Percentiles rank a stretch among this genome's conserved stretches.
These are phyloP conservation scores for Trichosporon inkin DNA, from an alignment of 1,284 basidiomycete genomes.

Conservation along the genomic window DNA sequence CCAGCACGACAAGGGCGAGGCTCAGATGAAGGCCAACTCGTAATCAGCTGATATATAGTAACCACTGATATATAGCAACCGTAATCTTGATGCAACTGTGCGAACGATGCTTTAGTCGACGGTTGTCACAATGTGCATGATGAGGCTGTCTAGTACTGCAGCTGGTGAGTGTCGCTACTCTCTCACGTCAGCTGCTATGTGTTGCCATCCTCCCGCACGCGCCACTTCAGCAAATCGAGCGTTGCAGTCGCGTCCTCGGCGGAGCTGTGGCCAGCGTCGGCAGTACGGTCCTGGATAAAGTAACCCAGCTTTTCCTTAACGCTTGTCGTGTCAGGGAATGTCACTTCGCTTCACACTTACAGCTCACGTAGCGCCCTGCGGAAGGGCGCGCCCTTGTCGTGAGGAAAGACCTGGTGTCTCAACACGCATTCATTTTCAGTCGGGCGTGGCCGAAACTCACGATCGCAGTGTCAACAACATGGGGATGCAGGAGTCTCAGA, in stretches of 20 bases:
- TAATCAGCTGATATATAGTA: not conserved
- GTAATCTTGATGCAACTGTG: not conserved
- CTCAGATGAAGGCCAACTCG: slow-evolving; percentile 49
- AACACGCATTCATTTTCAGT: not conserved
- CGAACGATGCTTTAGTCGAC: too few species aligned
- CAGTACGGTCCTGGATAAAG: slow-evolving; percentile 63
- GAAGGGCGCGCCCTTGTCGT: slow-evolving; percentile 70
- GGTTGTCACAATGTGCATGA: too few species aligned
- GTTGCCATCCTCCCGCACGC: slow-evolving; percentile 41
- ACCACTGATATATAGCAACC: not conserved
- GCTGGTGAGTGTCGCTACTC: too few species aligned
- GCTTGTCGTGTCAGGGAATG: slow-evolving; percentile 48
- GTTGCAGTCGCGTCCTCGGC: slow-evolving; percentile 78
- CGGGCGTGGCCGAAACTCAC: slow-evolving; percentile 28
- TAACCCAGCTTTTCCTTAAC: slow-evolving; percentile 70
- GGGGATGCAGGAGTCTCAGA: slow-evolving; percentile 73
- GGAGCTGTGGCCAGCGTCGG: slow-evolving; percentile 71
- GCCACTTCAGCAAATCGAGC: slow-evolving; percentile 66
- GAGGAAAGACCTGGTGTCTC: slow-evolving; percentile 63
- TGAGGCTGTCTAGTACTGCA: too few species aligned
- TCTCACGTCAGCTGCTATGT: too few species aligned
- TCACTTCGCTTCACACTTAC: slow-evolving; percentile 53
- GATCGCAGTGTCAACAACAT: slow-evolving; percentile 75
- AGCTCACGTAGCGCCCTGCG: slow-evolving; percentile 71
- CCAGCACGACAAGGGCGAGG: slow-evolving; percentile 59